Percentiles rank a stretch among this genome's conserved stretches.
Evolutionary conservation across 2,329 filamentous ascomycete genomes (phyloP).

Genomic region (Bretziella fagacearum): DNA sequence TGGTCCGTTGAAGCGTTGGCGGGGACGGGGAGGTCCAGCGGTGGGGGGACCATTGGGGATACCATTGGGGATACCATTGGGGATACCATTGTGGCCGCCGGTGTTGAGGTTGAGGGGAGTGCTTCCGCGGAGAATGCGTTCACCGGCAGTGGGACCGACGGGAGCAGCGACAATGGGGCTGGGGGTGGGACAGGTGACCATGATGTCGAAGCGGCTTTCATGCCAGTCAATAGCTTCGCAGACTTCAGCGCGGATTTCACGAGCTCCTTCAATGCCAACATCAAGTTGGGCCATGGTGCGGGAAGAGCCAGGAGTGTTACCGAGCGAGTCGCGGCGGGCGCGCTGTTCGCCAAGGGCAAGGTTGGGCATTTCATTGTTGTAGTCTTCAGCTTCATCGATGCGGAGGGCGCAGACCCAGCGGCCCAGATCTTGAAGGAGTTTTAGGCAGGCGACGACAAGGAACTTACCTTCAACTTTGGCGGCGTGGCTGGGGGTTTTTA

Average conservation of each 20-base stretch:
- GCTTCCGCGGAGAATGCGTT: constrained; percentile 7
- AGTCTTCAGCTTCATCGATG: constrained; percentile 12
- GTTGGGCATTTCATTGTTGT: constrained; percentile 12
- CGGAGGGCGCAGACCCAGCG: constrained; percentile 14
- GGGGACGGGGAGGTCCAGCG: not conserved
- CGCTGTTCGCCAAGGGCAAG: not conserved
- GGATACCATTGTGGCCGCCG: not conserved
- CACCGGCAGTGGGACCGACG: not conserved
- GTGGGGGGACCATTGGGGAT: not conserved
- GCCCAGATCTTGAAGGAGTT: constrained; percentile 2
- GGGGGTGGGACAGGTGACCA: constrained; percentile 8
- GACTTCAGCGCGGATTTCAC: constrained; percentile 14
- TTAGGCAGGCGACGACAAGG: constrained; percentile 12
- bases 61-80: not conserved
- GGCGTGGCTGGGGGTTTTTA: constrained; percentile 11
- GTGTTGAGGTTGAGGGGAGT: constrained; percentile 10
- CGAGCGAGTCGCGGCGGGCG: constrained; percentile 1
- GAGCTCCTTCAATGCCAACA: constrained; percentile 12
- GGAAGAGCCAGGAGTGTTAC: not conserved
- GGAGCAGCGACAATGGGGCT: not conserved
- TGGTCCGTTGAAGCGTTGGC: constrained; percentile 6
- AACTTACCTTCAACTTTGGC: constrained; percentile 13
- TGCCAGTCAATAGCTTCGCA: constrained; percentile 14
- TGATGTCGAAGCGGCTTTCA: constrained; percentile 11
- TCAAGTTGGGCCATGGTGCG: constrained; percentile 10